phyloP scores from a whole-genome alignment of 1,284 basidiomycete genomes.

The Phlebopus sp. region DNA sequence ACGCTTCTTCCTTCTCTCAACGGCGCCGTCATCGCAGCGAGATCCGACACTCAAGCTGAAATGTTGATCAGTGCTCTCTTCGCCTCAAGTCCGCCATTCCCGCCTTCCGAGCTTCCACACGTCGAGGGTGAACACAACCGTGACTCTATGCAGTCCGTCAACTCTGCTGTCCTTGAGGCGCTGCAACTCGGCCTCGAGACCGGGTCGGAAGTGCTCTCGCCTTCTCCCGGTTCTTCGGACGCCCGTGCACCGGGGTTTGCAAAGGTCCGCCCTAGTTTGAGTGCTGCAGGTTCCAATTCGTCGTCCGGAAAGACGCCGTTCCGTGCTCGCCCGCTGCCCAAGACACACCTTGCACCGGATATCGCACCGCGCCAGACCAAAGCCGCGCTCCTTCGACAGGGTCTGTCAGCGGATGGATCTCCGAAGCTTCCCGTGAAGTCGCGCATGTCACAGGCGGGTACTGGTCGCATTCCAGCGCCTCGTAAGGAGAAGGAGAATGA shows the following conservation, averaged over 20 bases:
- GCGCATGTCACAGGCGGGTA: constrained; percentile 33
- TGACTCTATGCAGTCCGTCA: constrained; percentile 44
- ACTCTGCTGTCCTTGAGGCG: constrained; percentile 45
- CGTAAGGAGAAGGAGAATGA: constrained; percentile 28
- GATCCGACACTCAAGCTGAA: constrained; percentile 62
- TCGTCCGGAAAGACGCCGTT: constrained; percentile 52
- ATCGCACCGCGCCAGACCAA: constrained; percentile 77
- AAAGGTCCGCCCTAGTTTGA: constrained; percentile 17
- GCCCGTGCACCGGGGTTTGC: constrained; percentile 21
- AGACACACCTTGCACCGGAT: constrained; percentile 56
- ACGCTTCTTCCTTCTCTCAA: constrained; percentile 72
- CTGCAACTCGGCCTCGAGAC: constrained; percentile 36
- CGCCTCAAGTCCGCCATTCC: constrained; percentile 75
- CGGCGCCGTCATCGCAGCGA: constrained; percentile 69
- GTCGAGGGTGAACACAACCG: constrained; percentile 37
- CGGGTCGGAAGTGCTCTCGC: constrained; percentile 42
- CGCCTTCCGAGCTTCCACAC: constrained; percentile 57
- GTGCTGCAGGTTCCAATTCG: constrained; percentile 14
- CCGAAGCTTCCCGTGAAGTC: constrained; percentile 21
- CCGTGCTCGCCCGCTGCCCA: constrained; percentile 69
- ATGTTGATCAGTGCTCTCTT: constrained; percentile 73
- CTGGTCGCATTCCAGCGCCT: constrained; percentile 26
- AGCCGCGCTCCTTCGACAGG: constrained; percentile 72
- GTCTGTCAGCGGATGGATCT: constrained; percentile 37
- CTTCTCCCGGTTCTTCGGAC: constrained; percentile 37